Percentiles rank a stretch among this genome's conserved stretches.
These are phyloP conservation scores for Circinella umbellata DNA, from an alignment of 371 early-diverging fungal species.

Conservation along the genomic window DNA sequence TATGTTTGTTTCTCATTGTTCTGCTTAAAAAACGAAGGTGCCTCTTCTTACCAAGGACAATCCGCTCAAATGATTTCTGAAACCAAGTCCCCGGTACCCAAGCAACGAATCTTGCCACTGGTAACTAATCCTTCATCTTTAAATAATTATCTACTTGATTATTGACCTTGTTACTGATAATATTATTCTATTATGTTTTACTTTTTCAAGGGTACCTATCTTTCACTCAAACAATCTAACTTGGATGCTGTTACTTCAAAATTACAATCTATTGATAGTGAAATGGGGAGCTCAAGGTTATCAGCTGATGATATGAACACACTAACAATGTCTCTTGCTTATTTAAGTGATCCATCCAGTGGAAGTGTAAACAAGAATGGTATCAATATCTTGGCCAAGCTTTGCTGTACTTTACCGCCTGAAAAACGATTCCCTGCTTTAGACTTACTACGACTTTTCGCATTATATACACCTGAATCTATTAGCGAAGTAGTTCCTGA, in stretches of 20 bases:
- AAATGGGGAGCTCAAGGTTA: conserved; percentile 29
- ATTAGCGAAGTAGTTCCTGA: conserved; percentile 24
- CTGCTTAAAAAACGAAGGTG: conserved; percentile 7
- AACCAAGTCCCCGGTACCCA: conserved; percentile 23
- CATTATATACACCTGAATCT: conserved; percentile 53
- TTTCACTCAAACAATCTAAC: conserved; percentile 77
- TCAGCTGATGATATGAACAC: conserved; percentile 37
- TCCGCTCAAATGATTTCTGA: conserved; percentile 24
- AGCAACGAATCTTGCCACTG: conserved; percentile 29
- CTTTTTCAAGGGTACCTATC: conserved; percentile 46
- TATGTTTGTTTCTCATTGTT: too few species aligned
- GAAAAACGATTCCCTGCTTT: conserved; percentile 82
- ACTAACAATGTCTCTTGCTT: conserved; percentile 40
- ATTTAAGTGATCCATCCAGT: conserved; percentile 41
- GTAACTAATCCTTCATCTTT: conserved; percentile 16
- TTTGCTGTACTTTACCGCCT: conserved; percentile 64
- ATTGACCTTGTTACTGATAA: not conserved
- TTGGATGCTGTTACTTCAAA: conserved; percentile 76
- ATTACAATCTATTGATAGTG: conserved; percentile 67
- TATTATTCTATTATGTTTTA: not conserved
- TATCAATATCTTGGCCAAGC: conserved; percentile 38
- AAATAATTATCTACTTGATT: not conserved
- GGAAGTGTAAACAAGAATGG: conserved; percentile 29
- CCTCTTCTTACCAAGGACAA: conserved; percentile 10
- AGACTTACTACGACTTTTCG: conserved; percentile 80